These are phyloP conservation scores for Colletotrichum sp. DNA, from an alignment of 2,329 filamentous ascomycete genomes.

Conservation along the genomic window DNA sequence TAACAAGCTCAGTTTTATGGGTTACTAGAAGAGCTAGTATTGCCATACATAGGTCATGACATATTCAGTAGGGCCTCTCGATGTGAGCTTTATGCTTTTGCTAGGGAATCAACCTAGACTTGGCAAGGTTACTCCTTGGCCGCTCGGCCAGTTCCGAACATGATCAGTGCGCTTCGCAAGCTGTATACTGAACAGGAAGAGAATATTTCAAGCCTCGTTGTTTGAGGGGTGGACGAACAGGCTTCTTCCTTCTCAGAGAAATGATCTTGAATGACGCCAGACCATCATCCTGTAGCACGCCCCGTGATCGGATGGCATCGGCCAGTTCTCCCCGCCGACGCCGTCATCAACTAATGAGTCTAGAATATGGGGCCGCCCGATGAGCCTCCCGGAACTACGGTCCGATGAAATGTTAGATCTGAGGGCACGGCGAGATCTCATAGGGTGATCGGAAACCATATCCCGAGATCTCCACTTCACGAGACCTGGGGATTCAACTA, in stretches of 20 bases:
- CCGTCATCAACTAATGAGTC: not conserved
- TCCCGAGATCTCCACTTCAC: not conserved
- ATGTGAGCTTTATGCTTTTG: not conserved
- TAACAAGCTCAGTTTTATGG: not conserved
- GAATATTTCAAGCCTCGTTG: not conserved
- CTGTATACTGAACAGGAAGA: not conserved
- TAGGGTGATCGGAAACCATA: conserved; percentile 7
- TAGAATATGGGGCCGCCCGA: not conserved
- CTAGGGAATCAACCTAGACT: not conserved
- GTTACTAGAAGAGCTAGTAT: not conserved
- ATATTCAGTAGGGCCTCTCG: not conserved
- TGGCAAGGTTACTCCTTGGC: not conserved
- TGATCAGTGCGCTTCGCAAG: not conserved
- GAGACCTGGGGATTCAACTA: not conserved
- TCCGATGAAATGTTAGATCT: not conserved
- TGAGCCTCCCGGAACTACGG: not conserved
- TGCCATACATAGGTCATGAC: not conserved
- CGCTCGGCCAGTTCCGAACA: not conserved
- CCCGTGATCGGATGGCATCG: not conserved
- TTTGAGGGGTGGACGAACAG: not conserved
- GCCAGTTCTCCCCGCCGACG: not conserved
- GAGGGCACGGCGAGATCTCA: not conserved
- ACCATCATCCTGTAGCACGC: not conserved
- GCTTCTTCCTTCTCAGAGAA: not conserved
- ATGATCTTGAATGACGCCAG: not conserved